Conservation (phyloP, 202 grass and related monocot species). For the Schoenoplectus tabernaemontani region DNA sequence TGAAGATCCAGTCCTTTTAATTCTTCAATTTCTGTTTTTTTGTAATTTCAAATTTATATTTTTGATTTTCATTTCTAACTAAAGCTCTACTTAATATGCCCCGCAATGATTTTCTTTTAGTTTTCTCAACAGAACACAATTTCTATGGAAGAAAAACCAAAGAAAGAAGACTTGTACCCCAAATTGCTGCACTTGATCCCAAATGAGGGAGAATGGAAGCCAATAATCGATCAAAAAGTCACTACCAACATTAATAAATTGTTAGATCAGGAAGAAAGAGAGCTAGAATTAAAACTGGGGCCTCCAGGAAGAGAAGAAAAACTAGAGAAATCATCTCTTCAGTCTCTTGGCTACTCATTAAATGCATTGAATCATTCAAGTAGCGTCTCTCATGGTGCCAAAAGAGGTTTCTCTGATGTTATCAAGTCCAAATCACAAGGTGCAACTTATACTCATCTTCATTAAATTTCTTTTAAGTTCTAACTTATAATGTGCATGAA, state of each 20-base stretch:
- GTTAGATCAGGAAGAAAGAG: conserved; percentile 44
- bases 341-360: conserved; percentile 49
- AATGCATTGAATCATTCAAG: conserved; percentile 19
- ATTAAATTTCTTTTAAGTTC: too few species aligned
- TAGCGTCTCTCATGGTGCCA: conserved; percentile 32
- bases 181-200: conserved; percentile 77
- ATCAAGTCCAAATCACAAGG: conserved; percentile 55
- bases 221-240: conserved; percentile 23
- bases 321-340: conserved; percentile 31
- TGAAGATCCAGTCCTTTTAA: neutral
- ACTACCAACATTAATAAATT: conserved; percentile 24
- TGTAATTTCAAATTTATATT: neutral
- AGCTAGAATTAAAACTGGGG: conserved; percentile 80
- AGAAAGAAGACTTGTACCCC: conserved; percentile 34
- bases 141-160: conserved; percentile 49
- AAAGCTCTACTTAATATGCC: neutral
- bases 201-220: conserved; percentile 46
- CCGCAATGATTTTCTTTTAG: neutral
- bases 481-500: neutral
- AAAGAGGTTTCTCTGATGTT: conserved; percentile 53
- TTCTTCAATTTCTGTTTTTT: neutral
- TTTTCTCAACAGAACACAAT: conserved; percentile 8
- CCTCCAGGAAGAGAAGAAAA: conserved; percentile 57
- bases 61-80: neutral
- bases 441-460: too few species aligned